Conservation (phyloP, 2,329 filamentous ascomycete genomes). For the Calonectria multiphialidica region DNA sequence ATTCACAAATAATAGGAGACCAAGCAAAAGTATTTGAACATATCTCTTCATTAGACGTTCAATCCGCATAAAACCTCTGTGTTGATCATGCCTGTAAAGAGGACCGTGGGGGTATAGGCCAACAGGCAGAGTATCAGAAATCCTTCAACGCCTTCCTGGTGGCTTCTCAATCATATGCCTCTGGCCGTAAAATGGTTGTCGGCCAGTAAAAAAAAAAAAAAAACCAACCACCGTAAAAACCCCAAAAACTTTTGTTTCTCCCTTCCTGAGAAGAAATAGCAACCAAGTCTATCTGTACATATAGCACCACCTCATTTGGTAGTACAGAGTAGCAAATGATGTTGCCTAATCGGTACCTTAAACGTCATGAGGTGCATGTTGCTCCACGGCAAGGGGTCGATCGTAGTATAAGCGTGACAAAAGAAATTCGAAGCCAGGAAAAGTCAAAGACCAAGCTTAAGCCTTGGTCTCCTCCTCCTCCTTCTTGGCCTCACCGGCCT, state of each 20-base stretch:
- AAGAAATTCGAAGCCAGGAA: constrained; percentile 41
- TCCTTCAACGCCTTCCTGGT: constrained; percentile 56
- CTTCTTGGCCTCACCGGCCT: constrained; percentile 58
- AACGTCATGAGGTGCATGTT: constrained; percentile 39
- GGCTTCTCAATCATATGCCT: constrained; percentile 41
- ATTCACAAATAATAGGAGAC: neutral
- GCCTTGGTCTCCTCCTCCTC: constrained; percentile 61
- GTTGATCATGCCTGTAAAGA: constrained; percentile 51
- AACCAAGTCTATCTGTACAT: constrained; percentile 58
- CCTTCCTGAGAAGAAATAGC: constrained; percentile 53
- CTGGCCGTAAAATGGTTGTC: constrained; percentile 30
- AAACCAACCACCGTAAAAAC: constrained; percentile 43
- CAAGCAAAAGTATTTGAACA: constrained; percentile 32
- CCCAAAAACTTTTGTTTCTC: constrained; percentile 51
- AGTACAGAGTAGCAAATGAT: constrained; percentile 45
- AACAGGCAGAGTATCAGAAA: constrained; percentile 55
- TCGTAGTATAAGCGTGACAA: constrained; percentile 46
- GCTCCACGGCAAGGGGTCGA: constrained; percentile 41
- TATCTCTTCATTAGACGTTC: constrained; percentile 50
- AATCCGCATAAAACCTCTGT: constrained; percentile 50
- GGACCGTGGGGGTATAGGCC: constrained; percentile 56
- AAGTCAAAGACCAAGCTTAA: constrained; percentile 42
- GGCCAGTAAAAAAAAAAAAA: constrained; percentile 33
- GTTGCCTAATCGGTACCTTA: constrained; percentile 43
- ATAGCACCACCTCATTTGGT: constrained; percentile 46